These are phyloP conservation scores for Benincasa hispida DNA, from an alignment of 306 rosid species.

Conservation along the genomic window DNA sequence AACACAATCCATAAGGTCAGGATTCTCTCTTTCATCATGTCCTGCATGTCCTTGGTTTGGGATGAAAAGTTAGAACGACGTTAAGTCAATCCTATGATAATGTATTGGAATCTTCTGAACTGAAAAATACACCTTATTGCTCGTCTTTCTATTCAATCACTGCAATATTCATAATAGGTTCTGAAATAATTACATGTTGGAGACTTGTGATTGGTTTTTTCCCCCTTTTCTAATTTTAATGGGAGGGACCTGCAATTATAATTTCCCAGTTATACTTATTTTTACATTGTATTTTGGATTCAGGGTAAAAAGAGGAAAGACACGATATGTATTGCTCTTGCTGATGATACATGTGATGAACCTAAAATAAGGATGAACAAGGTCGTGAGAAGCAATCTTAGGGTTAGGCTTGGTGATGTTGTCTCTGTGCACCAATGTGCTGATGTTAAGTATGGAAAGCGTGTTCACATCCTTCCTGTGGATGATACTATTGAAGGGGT, in stretches of 20 bases:
- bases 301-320: slow-evolving; percentile 92
- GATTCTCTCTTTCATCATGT: not conserved
- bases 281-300: slow-evolving; percentile 8
- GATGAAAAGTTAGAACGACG: not conserved
- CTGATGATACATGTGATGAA: slow-evolving; percentile 79
- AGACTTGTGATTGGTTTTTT: not conserved
- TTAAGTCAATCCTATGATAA: not conserved
- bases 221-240: not conserved
- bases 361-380: slow-evolving; percentile 93
- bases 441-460: slow-evolving; percentile 87
- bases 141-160: not conserved
- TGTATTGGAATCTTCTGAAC: not conserved
- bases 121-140: not conserved
- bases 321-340: slow-evolving; percentile 83
- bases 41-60: not conserved
- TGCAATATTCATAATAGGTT: not conserved
- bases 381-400: slow-evolving; percentile 78
- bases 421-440: slow-evolving; percentile 89
- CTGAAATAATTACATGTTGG: not conserved
- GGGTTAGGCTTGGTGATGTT: slow-evolving; percentile 96
- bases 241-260: not conserved
- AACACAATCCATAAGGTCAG: not conserved
- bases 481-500: slow-evolving; percentile 94
- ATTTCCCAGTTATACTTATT: not conserved
- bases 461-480: slow-evolving; percentile 86